Conservation (phyloP, 495 filamentous ascomycete species). For the Neurospora hispaniola region DNA sequence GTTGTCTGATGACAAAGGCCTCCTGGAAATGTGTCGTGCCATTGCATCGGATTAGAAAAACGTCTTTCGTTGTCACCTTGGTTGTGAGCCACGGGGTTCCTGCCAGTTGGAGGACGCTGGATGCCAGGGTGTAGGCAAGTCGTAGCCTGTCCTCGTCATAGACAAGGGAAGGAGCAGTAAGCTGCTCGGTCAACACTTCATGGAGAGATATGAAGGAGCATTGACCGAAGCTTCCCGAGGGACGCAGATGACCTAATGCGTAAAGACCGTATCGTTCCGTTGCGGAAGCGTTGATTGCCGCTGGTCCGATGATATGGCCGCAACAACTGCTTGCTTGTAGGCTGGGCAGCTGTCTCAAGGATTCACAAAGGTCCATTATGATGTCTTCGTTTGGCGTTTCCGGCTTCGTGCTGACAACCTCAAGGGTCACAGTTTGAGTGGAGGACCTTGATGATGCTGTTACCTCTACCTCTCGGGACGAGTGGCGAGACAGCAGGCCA, state of each 20-base stretch:
- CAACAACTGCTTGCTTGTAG: neutral
- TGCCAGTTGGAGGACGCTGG: neutral
- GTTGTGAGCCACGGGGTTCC: neutral
- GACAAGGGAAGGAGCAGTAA: neutral
- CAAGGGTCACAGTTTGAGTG: neutral
- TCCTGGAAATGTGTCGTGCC: neutral
- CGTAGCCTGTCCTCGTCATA: neutral
- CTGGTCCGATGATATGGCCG: slow-evolving; percentile 2
- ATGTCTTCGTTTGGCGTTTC: neutral
- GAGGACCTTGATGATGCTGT: neutral
- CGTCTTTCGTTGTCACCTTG: neutral
- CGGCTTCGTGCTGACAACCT: neutral
- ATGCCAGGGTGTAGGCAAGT: neutral
- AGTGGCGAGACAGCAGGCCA: neutral
- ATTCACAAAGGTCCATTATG: neutral
- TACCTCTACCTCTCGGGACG: neutral
- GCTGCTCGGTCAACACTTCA: neutral
- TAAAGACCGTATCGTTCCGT: neutral
- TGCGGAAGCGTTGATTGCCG: neutral
- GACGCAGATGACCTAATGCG: neutral
- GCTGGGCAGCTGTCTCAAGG: too few relatives aligned
- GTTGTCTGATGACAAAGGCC: neutral
- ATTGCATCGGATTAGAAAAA: neutral
- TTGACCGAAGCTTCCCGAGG: neutral
- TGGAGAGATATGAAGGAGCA: neutral